Percentiles rank a stretch among this genome's conserved stretches.
Conservation (phyloP, 331 rosid genomes). For the Cydonia oblonga region DNA sequence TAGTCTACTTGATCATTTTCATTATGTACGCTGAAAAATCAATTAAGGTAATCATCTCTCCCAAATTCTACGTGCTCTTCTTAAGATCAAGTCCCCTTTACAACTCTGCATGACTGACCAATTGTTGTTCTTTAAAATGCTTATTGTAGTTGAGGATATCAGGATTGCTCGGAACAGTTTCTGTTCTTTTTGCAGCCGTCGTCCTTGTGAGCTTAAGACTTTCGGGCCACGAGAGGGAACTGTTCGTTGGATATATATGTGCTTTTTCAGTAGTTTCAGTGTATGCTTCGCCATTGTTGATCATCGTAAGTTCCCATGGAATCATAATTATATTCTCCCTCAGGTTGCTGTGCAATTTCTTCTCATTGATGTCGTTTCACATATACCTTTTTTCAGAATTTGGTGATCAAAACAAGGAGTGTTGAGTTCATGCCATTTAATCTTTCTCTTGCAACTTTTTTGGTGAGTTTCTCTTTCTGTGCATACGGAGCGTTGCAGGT, state of each 20-base stretch:
- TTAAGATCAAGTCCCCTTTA: background rate
- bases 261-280: conserved; percentile 64
- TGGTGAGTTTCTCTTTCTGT: conserved; percentile 67
- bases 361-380: background rate
- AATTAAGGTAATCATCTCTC: conserved; percentile 29
- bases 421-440: conserved; percentile 75
- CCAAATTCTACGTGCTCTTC: background rate
- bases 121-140: background rate
- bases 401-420: conserved; percentile 73
- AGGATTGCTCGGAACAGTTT: conserved; percentile 46
- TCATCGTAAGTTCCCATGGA: conserved; percentile 44
- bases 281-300: conserved; percentile 77
- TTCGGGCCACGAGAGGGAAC: conserved; percentile 26
- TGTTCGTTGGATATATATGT: conserved; percentile 51
- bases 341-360: background rate
- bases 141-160: conserved; percentile 45
- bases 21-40: conserved; percentile 35
- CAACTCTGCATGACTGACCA: conserved; percentile 1
- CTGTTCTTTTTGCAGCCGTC: conserved; percentile 30
- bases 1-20: conserved; percentile 49
- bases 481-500: conserved; percentile 48
- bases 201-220: conserved; percentile 45
- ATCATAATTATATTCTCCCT: background rate
- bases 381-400: conserved; percentile 24
- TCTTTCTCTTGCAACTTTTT: conserved; percentile 24